Evolutionary conservation across 73 alveolate species (phyloP).

Genomic region (Uronychia binucleata): DNA sequence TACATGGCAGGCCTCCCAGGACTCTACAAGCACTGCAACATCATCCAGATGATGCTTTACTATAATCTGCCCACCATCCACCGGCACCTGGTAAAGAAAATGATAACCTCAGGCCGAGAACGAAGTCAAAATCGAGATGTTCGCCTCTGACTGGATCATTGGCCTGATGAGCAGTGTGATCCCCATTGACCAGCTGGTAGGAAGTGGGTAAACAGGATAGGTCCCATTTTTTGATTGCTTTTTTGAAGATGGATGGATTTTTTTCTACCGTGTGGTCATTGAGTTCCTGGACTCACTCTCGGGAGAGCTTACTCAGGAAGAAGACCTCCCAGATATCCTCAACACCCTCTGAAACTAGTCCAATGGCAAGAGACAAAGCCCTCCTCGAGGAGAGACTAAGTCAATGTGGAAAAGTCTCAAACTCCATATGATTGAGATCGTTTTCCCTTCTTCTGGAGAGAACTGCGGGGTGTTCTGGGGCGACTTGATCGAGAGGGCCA

Average conservation of each 20-base stretch:
- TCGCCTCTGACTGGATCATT: conserved; percentile 75
- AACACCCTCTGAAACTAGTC: neutral
- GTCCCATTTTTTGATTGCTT: conserved; percentile 32
- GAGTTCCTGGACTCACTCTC: conserved; percentile 37
- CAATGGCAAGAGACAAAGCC: neutral
- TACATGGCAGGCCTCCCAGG: conserved; percentile 86
- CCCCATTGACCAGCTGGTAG: conserved; percentile 29
- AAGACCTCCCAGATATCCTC: conserved; percentile 58
- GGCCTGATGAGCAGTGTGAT: conserved; percentile 61
- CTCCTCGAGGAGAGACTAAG: neutral
- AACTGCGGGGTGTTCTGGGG: no score
- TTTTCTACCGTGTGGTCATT: conserved; percentile 38
- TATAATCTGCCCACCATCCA: conserved; percentile 43
- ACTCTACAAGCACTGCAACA: conserved; percentile 64
- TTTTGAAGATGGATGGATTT: conserved; percentile 50
- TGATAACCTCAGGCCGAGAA: neutral
- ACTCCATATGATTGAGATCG: no score
- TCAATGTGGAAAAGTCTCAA: no score
- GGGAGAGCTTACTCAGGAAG: conserved; percentile 51
- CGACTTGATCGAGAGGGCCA: neutral
- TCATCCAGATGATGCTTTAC: conserved; percentile 36
- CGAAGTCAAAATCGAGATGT: conserved; percentile 65
- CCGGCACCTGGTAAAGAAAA: neutral
- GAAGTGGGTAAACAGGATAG: neutral
- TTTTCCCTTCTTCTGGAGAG: no score